Percentiles rank a stretch among this genome's conserved stretches.
phyloP scores from a whole-genome alignment of 164 flowering plant species.

The Liriodendron chinense region DNA sequence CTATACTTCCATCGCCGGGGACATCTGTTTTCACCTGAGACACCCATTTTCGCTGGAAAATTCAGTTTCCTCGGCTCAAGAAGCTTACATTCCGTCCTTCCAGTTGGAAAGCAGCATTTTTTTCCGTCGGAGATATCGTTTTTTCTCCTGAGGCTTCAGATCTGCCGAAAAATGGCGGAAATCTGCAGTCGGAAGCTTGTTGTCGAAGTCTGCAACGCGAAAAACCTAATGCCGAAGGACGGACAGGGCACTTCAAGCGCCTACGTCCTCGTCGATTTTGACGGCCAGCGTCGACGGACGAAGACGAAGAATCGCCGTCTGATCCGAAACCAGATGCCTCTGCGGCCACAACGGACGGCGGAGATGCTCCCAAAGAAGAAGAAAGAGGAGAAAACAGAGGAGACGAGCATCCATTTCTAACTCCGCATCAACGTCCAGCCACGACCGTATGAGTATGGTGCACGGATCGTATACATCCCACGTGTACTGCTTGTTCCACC shows the following conservation, averaged over 20 bases:
- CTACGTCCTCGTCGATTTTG: constrained; percentile 76
- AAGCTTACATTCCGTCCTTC: neutral
- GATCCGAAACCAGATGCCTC: constrained; percentile 22
- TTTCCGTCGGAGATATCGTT: neutral
- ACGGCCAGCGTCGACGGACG: constrained; percentile 81
- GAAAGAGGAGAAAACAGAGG: constrained; percentile 30
- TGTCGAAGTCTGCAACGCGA: constrained; percentile 74
- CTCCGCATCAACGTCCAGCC: too few relatives aligned
- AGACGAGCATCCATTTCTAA: too few relatives aligned
- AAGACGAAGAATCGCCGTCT: constrained; percentile 54
- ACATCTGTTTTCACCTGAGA: too few relatives aligned
- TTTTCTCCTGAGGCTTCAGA: neutral
- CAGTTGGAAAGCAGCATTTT: neutral
- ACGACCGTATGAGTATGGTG: constrained; percentile 86
- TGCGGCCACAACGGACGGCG: constrained; percentile 4
- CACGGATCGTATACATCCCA: constrained; percentile 94
- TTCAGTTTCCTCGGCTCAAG: neutral
- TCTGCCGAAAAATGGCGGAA: constrained; percentile 34
- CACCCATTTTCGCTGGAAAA: neutral
- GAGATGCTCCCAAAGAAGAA: constrained; percentile 22
- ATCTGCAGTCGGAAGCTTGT: constrained; percentile 44
- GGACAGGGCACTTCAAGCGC: constrained; percentile 96
- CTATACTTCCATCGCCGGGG: too few relatives aligned
- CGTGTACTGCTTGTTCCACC: too few relatives aligned
- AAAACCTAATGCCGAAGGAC: constrained; percentile 92